Evolutionary conservation across 108 stramenopile species (phyloP), one percentile per base, ranked within the genome.

Genomic region (Craspedostauros australis): DNA sequence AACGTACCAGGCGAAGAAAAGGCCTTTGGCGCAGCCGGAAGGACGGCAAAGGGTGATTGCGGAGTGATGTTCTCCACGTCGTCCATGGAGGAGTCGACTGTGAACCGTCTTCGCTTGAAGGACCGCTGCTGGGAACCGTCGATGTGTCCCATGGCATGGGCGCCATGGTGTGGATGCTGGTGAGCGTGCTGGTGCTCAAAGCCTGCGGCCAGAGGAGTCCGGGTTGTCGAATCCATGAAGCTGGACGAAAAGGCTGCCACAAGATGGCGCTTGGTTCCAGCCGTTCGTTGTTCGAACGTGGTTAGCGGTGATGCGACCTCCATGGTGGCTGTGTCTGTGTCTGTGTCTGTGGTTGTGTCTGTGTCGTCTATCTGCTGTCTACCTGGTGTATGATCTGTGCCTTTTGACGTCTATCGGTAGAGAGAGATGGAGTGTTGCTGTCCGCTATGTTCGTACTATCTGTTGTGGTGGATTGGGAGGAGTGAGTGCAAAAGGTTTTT

Each of bases 301-400:
- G n/a, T 29, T 20, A 82, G 36, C 14, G 85, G 85, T 61, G 81
- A 80, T 14, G 79, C 85, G 28, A 87, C 81, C 54, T 87, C 85
- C 85, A 87, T 87, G 20, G 23, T 72, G 5, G 18, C 34, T 9
- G 9, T 36, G 11, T 9, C 11, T 9, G 11, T 36, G 34, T 9
- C 34, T 36, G 12, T 36, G 11, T 11, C 34, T 11, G 34, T 12
- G 34, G 12, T 11, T 9, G 34, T 36, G 11, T 36, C 12, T 36
- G 34, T 36, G 11, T 36, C 34, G 9, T 36, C 34, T 36, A 36
- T 36, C 12, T 36, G 9, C 34, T 11, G 34, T 11, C 34, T 9
- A 11, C 34, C 12, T 9, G 34, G 11, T 36, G 9, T 36, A 11
- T 36, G 34, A 11, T 12, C 34, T 11, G 34, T 36, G 34, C 12